Base-by-base conservation (phyloP, 2,329 filamentous ascomycete species). In the Lithohypha guttulata region DNA sequence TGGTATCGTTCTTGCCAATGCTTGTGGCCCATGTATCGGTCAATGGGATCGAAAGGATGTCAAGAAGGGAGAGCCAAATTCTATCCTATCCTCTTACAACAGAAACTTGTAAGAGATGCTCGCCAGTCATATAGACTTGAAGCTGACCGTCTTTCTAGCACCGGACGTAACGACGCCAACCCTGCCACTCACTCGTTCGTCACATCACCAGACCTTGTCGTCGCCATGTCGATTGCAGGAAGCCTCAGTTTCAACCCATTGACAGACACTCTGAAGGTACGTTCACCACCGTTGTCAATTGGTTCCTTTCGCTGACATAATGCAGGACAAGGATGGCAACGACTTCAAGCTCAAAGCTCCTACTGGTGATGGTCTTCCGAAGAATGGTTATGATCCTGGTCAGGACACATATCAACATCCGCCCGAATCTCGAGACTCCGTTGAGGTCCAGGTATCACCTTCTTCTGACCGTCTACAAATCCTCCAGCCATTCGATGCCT, bases 61-160 rank as follows among this genome's bases (percentile, higher is more conserved):
- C 41, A 82, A 87, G 75, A 95, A 96, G 77, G 89, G 89, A 51
- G 79, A 84, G 55, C 71, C 86, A 56, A 98, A 98, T 79, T 93
- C 86, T 5, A 98, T 98, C 62, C 72, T 98, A 61, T 95, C 87
- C 32, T 96, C 91, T 19, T 98, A 95, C 80, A 98, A 98, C 81
- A 86, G 91, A 67, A 96, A 98, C 79, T 96, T 98, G n/a, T n/a
- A n/a, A n/a, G n/a, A n/a, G n/a, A n/a, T n/a, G n/a, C n/a, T n/a
- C n/a, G n/a, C n/a, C n/a, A n/a, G n/a, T n/a, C n/a, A n/a, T n/a
- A n/a, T n/a, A n/a, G n/a, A n/a, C n/a, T n/a, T n/a, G n/a, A n/a
- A n/a, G n/a, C n/a, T n/a, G n/a, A n/a, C n/a, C n/a, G n/a, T n/a
- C n/a, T n/a, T n/a, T n/a, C n/a, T n/a, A n/a, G n/a, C 72, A 96